Base-by-base conservation (phyloP, 306 rosid species). In the Sophora flavescens region DNA sequence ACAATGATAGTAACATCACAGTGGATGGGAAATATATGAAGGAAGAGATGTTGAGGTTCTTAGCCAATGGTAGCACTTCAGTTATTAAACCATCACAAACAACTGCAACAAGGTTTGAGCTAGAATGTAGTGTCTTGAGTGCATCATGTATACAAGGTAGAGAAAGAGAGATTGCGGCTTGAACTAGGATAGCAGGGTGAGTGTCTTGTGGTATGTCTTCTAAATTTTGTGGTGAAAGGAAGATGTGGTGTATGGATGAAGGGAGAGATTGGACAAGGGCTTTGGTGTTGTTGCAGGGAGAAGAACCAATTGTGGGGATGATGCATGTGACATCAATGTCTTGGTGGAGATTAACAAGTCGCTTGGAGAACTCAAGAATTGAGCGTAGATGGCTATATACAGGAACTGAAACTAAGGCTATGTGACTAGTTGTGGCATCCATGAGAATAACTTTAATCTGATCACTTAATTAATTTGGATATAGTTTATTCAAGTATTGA, bases 361-460 rank as follows among this genome's bases (percentile, higher is more conserved):
- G 14, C 30, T 79, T 72, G 32, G 68, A 60, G 9, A 79, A 58
- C 38, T 72, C 72, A 4, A 78, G 32, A 26, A 78, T 22, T 6
- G 75, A 68, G 51, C 58, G 44, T 13, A 67, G 66, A n/a, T 68
- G 81, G 38, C 81, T 62, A 26, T 65, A 66, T 47, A 60, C 45
- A 10, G 74, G 74, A 12, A 54, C 47, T 10, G 80, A 33, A 26
- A 76, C 56, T 1, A 65, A 17, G 2, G 80, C 80, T 52, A 76
- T 63, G 42, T 51, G 72, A 30, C 44, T 39, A 30, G 56, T 39
- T 51, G 14, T 51, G 56, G 67, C 15, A 4, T 12, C 72, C 79
- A 75, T 75, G 30, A 15, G 6, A 8, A 68, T 53, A 15, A 9
- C 52, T 11, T 11, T 30, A 30, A 30, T 30, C 1, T 4, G 13